phyloP scores from a whole-genome alignment of 2,329 filamentous ascomycete species.

The Dactylella cylindrospora region DNA sequence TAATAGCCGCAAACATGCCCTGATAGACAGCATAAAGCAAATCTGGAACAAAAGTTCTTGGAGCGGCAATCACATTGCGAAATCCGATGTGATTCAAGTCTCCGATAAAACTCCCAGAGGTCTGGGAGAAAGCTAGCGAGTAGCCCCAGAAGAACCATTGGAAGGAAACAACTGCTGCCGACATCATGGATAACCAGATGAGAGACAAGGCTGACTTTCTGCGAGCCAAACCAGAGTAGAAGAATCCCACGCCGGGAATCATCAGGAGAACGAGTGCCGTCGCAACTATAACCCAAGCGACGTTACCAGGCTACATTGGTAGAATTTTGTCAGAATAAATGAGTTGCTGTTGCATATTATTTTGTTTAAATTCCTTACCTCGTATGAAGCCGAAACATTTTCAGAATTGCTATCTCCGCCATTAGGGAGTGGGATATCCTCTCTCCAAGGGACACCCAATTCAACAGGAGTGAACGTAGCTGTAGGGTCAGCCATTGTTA shows the following conservation, averaged over 20 bases:
- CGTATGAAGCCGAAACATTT: slow-evolving; percentile 35
- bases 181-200: slow-evolving; percentile 82
- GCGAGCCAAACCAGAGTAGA: slow-evolving; percentile 86
- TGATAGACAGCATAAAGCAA: slow-evolving; percentile 83
- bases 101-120: slow-evolving; percentile 73
- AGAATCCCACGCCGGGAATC: slow-evolving; percentile 92
- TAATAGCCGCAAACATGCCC: slow-evolving; percentile 85
- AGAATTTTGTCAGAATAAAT: slow-evolving; percentile 1
- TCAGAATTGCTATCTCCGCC: slow-evolving; percentile 28
- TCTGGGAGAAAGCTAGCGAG: slow-evolving; percentile 77
- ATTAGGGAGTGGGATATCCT: slow-evolving; percentile 34
- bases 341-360: no score
- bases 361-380: no score
- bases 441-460: slow-evolving; percentile 35
- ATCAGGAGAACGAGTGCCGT: slow-evolving; percentile 83
- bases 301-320: slow-evolving; percentile 68
- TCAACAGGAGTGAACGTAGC: slow-evolving; percentile 25
- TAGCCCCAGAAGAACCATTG: slow-evolving; percentile 98
- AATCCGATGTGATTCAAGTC: slow-evolving; percentile 78
- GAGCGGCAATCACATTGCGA: slow-evolving; percentile 70
- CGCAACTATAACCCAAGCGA: slow-evolving; percentile 76
- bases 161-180: slow-evolving; percentile 75
- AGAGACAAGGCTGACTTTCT: slow-evolving; percentile 86
- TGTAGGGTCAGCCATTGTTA: slow-evolving; percentile 7
- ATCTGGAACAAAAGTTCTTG: slow-evolving; percentile 71